Evolutionary conservation across 208 protist species (phyloP).

Genomic region (Leishmania aethiopica): DNA sequence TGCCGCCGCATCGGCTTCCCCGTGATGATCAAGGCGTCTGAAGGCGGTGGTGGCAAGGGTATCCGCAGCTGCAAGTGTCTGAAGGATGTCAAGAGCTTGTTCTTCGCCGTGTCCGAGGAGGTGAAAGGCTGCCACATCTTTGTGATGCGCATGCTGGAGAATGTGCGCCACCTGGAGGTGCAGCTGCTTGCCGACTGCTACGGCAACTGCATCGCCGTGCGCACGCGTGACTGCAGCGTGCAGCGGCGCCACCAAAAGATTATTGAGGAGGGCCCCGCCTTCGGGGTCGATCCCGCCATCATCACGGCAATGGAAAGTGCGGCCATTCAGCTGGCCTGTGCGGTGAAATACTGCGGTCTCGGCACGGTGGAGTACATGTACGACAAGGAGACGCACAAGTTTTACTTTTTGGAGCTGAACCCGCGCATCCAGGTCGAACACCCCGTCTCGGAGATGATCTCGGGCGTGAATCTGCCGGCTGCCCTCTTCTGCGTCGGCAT

Average conservation of each 20-base stretch:
- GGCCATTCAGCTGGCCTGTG: constrained; percentile 93
- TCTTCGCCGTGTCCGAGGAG: constrained; percentile 92
- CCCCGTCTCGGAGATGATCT: constrained; percentile 97
- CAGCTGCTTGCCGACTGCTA: constrained; percentile 96
- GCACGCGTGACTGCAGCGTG: constrained; percentile 98
- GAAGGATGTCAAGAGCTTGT: constrained; percentile 86
- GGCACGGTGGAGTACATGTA: constrained; percentile 99
- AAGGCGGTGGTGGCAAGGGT: constrained; percentile 98
- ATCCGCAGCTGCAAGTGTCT: constrained; percentile 91
- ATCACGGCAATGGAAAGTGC: constrained; percentile 93
- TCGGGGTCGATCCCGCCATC: constrained; percentile 76
- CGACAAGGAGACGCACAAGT: constrained; percentile 83
- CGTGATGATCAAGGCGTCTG: constrained; percentile 99
- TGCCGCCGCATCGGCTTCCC: constrained; percentile 95
- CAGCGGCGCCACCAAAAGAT: constrained; percentile 98
- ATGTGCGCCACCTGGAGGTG: constrained; percentile 96
- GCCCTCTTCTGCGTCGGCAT: constrained; percentile 97
- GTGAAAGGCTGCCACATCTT: constrained; percentile 98
- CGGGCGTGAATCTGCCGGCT: constrained; percentile 95
- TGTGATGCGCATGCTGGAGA: constrained; percentile 95
- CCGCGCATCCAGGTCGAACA: constrained; percentile 98
- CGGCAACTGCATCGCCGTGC: constrained; percentile 93
- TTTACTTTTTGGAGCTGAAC: constrained; percentile 98
- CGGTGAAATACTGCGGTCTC: constrained; percentile 93
- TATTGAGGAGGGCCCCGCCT: constrained; percentile 97